Conservation (phyloP, 768 basidiomycete species). For the Russula earlei region DNA sequence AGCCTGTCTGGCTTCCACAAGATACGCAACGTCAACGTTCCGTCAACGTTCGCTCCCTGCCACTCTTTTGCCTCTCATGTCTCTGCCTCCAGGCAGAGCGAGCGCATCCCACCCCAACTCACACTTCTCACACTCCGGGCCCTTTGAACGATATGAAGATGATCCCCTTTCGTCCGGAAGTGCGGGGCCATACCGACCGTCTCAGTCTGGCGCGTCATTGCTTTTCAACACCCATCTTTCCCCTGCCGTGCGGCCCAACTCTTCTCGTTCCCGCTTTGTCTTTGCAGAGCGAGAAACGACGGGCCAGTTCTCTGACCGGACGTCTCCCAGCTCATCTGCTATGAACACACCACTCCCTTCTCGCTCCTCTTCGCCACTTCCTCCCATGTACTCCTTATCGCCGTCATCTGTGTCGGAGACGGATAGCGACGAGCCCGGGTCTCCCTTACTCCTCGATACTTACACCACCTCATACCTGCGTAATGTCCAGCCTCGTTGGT, state of each 20-base stretch:
- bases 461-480: slow-evolving; percentile 18
- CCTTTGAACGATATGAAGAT: neutral
- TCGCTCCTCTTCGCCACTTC: slow-evolving; percentile 50
- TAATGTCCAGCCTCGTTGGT: slow-evolving; percentile 48
- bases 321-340: slow-evolving; percentile 27
- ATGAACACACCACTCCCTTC: slow-evolving; percentile 49
- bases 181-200: neutral
- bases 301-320: neutral
- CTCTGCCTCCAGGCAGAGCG: slow-evolving; percentile 1
- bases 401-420: slow-evolving; percentile 52
- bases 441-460: slow-evolving; percentile 33
- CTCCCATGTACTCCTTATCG: slow-evolving; percentile 42
- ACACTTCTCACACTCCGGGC: neutral
- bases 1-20: neutral
- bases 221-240: neutral
- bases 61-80: slow-evolving; percentile 1
- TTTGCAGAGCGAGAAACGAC: neutral
- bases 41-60: neutral
- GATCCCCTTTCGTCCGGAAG: neutral
- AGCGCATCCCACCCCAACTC: slow-evolving; percentile 21
- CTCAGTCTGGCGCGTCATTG: slow-evolving; percentile 16
- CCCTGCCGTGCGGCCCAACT: neutral
- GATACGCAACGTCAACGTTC: neutral
- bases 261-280: neutral
- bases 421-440: slow-evolving; percentile 49